Evolutionary conservation across 768 basidiomycete species (phyloP), one percentile per base, ranked within the genome.

Genomic region (Pulveroboletus sp.): DNA sequence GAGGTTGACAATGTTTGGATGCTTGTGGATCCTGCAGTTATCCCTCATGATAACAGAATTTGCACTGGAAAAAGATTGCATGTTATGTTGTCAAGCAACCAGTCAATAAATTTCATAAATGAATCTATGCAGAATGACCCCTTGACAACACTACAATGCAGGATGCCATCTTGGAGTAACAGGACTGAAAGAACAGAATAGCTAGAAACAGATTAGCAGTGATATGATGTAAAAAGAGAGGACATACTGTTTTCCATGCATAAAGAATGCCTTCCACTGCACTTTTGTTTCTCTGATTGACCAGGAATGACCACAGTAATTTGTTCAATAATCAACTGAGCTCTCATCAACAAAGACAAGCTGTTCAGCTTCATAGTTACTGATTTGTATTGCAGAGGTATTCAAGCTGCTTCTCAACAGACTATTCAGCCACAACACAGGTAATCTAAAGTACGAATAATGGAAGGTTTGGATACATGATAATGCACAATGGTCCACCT

Each of bases 31-130:
- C 1, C 43, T 24, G 7, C 65, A 64, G 52, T 73, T 73, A 49
- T 73, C 73, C 65, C 73, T 69, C 1, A 74, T 57, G 29, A 75
- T 49, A 2, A 73, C 70, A 7, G 67, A 72, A 11, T 73, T 70
- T 3, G 54, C 55, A 0, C 22, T 50, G 0, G 71, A 73, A 41
- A 53, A 75, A 1, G 68, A 71, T 19, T 71, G 50, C 74, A 76
- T 76, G 2, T n/a, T n/a, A n/a, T n/a, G n/a, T 50, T 31, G 23
- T 63, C 58, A 1, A 76, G 64, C 0, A 75, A 52, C 1, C 60
- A 52, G 5, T 60, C 37, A 11, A 77, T 58, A 50, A 73, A 76
- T 0, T 57, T 22, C 0, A 32, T 22, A 51, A 76, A 74, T 2
- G 6, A 24, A 6, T 26, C 50, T 1, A 48, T 52, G 20, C 57